Conservation (phyloP, 345 rosid genomes). For the Euphorbia tirucalli region DNA sequence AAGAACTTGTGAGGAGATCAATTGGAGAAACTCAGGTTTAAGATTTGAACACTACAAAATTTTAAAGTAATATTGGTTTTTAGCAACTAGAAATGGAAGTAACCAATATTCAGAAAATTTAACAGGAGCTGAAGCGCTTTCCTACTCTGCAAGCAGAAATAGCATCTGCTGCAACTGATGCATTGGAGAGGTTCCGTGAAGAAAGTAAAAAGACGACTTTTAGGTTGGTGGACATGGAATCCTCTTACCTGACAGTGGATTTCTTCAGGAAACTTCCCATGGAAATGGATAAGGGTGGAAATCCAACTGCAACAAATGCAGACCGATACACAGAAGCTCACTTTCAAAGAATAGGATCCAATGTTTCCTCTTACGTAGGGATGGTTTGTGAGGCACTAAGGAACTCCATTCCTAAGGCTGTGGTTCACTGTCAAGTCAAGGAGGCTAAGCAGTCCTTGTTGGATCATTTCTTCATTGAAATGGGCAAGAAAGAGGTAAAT, state of each 20-base stretch:
- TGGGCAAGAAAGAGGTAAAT: slow-evolving; percentile 54
- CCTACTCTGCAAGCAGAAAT: slow-evolving; percentile 65
- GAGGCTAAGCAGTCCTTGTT: slow-evolving; percentile 54
- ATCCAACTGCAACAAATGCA: slow-evolving; percentile 23
- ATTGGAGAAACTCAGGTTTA: slow-evolving; percentile 59
- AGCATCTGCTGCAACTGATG: slow-evolving; percentile 40
- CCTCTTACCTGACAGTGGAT: slow-evolving; percentile 60
- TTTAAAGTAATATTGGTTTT: background rate
- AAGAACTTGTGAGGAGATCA: slow-evolving; percentile 63
- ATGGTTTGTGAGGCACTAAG: slow-evolving; percentile 58
- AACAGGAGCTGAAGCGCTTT: slow-evolving; percentile 63
- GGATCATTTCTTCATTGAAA: slow-evolving; percentile 46
- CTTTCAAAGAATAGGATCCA: slow-evolving; percentile 55
- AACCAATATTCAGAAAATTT: slow-evolving; percentile 12
- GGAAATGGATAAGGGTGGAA: slow-evolving; percentile 50
- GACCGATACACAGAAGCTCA: slow-evolving; percentile 55
- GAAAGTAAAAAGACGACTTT: slow-evolving; percentile 52
- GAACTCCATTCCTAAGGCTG: slow-evolving; percentile 61
- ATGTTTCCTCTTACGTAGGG: slow-evolving; percentile 48
- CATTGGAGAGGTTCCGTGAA: slow-evolving; percentile 56
- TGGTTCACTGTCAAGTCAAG: slow-evolving; percentile 64
- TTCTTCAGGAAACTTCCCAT: slow-evolving; percentile 63
- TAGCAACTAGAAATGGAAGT: background rate
- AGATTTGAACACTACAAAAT: background rate
- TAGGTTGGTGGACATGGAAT: slow-evolving; percentile 72